A percentile compares a stretch with the other conserved stretches of the same genome.
Evolutionary conservation across 108 stramenopile genomes (phyloP).

Genomic region (Parmales sp.): DNA sequence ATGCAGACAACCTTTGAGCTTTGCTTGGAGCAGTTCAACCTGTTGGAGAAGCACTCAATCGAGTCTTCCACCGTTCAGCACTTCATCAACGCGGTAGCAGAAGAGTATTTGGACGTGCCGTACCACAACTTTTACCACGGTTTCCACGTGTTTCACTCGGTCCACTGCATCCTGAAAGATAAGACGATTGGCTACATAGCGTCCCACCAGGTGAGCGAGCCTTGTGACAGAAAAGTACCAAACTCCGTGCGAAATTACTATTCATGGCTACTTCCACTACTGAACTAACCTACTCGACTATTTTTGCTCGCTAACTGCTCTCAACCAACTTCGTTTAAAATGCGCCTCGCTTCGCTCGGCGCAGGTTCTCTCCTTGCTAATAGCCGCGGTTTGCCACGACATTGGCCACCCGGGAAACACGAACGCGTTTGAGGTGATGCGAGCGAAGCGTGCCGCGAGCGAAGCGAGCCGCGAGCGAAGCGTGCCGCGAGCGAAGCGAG

Average conservation of each 20-base stretch:
- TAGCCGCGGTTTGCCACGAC: not conserved
- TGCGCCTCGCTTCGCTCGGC: not conserved
- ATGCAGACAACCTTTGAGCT: not conserved
- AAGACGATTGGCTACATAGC: no score
- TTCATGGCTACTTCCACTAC: no score
- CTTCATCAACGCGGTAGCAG: not conserved
- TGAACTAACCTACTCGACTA: no score
- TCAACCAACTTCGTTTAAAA: no score
- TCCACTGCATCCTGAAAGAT: not conserved
- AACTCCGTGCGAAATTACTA: no score
- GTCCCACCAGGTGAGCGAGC: no score
- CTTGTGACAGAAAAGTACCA: no score
- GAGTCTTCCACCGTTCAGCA: not conserved
- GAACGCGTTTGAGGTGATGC: not conserved
- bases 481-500: no score
- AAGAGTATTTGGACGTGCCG: not conserved
- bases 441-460: no score
- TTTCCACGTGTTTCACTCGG: not conserved
- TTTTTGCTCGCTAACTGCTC: no score
- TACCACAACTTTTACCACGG: conserved; percentile 3
- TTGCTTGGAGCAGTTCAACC: not conserved
- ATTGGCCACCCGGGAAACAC: not conserved
- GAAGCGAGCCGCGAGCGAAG: no score
- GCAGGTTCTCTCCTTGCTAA: not conserved
- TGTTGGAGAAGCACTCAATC: not conserved